Conservation (phyloP, 2,329 filamentous ascomycete species). For the Pleurostoma richardsiae region DNA sequence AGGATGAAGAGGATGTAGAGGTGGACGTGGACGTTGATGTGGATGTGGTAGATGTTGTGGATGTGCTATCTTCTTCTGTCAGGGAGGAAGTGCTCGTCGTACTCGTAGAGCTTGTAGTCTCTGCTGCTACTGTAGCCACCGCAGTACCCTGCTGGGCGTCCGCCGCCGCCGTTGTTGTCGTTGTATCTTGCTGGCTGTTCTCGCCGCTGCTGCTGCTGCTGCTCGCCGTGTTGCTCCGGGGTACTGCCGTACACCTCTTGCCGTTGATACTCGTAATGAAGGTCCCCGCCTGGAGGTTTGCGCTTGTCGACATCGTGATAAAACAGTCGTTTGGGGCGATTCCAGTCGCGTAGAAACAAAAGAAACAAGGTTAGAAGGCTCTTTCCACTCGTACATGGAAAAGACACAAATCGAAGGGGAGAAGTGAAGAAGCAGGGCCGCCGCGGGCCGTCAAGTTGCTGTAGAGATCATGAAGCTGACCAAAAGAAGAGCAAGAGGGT, state of each 20-base stretch:
- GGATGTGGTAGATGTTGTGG: slow-evolving; percentile 9
- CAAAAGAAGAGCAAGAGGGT: slow-evolving; percentile 7
- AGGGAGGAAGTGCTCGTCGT: slow-evolving; percentile 27
- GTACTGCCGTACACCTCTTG: slow-evolving; percentile 49
- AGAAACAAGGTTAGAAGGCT: not conserved
- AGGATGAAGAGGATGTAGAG: slow-evolving; percentile 3
- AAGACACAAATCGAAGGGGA: slow-evolving; percentile 20
- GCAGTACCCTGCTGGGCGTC: slow-evolving; percentile 3
- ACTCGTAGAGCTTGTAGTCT: slow-evolving; percentile 23
- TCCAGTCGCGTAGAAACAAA: slow-evolving; percentile 34
- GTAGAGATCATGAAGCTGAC: slow-evolving; percentile 31
- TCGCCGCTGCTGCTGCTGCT: slow-evolving; percentile 12
- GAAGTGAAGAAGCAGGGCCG: slow-evolving; percentile 25
- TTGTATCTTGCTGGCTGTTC: slow-evolving; percentile 1
- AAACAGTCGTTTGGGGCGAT: slow-evolving; percentile 27
- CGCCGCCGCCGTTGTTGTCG: slow-evolving; percentile 1
- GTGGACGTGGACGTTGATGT: slow-evolving; percentile 9
- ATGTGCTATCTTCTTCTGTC: slow-evolving; percentile 10
- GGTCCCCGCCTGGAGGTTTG: slow-evolving; percentile 38
- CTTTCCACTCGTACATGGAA: slow-evolving; percentile 14
- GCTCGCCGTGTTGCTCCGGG: slow-evolving; percentile 22
- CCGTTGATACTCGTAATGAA: slow-evolving; percentile 45
- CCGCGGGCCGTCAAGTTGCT: slow-evolving; percentile 31
- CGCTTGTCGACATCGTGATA: slow-evolving; percentile 34
- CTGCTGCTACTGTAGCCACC: slow-evolving; percentile 7